Percentiles rank a stretch among this genome's conserved stretches.
These are phyloP conservation scores for Pilatotrama ljubarskyi DNA, from an alignment of 768 basidiomycete species.

Conservation along the genomic window DNA sequence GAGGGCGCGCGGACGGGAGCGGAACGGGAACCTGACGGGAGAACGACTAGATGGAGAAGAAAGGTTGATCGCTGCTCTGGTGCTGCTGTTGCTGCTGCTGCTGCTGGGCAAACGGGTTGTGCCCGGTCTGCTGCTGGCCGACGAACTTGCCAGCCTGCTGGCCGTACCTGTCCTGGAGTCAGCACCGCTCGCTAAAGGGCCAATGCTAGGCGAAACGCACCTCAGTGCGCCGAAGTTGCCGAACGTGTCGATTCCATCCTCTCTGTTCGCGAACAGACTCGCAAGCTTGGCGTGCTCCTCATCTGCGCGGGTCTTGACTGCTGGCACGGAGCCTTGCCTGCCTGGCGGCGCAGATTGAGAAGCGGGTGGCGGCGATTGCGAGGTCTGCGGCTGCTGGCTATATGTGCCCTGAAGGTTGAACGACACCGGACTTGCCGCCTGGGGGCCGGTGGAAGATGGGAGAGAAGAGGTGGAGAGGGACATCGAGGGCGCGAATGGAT, in stretches of 20 bases:
- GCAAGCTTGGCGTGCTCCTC: constrained; percentile 77
- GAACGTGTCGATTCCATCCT: constrained; percentile 94
- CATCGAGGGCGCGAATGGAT: constrained; percentile 76
- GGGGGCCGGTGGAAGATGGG: constrained; percentile 34
- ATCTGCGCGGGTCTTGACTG: constrained; percentile 49
- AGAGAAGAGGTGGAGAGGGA: constrained; percentile 35
- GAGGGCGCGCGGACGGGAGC: constrained; percentile 12
- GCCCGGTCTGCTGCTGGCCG: constrained; percentile 32
- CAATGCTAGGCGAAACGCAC: constrained; percentile 35
- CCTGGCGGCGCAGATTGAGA: constrained; percentile 39
- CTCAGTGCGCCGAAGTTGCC: constrained; percentile 84
- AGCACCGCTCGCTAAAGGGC: not conserved
- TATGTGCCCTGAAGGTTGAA: constrained; percentile 77
- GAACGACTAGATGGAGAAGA: constrained; percentile 32
- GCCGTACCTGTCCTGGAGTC: constrained; percentile 44
- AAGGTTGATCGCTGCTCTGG: constrained; percentile 35
- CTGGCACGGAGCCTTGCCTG: constrained; percentile 12
- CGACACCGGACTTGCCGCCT: constrained; percentile 40
- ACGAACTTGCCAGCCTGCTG: constrained; percentile 31
- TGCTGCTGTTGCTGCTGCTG: constrained; percentile 52
- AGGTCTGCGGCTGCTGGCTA: constrained; percentile 42
- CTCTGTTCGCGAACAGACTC: constrained; percentile 78
- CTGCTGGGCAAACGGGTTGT: constrained; percentile 73
- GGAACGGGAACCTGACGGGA: not conserved
- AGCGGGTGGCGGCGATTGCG: constrained; percentile 43